These are phyloP conservation scores for Peniophora sp. DNA, from an alignment of 1,284 basidiomycete genomes.

Conservation along the genomic window DNA sequence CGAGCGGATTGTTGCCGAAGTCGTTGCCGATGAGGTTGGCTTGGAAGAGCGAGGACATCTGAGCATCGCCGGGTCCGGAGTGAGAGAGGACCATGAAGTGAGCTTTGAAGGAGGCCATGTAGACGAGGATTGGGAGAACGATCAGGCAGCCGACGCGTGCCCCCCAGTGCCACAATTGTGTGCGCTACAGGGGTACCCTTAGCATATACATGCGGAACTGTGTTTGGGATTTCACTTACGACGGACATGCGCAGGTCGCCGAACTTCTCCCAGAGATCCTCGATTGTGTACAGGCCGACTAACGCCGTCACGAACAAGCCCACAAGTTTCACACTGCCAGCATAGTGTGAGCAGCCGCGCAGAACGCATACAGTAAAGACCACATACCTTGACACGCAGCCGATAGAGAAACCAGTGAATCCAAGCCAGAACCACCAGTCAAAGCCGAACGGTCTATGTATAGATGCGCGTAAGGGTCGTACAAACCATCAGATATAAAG, in stretches of 20 bases:
- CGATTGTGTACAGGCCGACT: slow-evolving; percentile 93
- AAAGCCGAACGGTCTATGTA: slow-evolving; percentile 80
- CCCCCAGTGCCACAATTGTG: slow-evolving; percentile 88
- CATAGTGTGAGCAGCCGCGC: neutral
- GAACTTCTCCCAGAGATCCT: slow-evolving; percentile 98
- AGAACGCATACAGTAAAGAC: neutral
- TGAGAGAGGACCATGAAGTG: slow-evolving; percentile 94
- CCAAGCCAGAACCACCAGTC: slow-evolving; percentile 97
- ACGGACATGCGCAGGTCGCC: slow-evolving; percentile 90
- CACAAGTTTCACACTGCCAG: slow-evolving; percentile 85
- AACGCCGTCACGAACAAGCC: slow-evolving; percentile 93
- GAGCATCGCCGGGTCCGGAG: slow-evolving; percentile 92
- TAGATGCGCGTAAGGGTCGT: slow-evolving; percentile 4
- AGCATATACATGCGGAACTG: slow-evolving; percentile 6
- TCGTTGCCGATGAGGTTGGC: slow-evolving; percentile 95
- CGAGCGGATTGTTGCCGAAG: slow-evolving; percentile 86
- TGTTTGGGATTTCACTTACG: slow-evolving; percentile 38
- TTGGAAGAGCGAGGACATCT: slow-evolving; percentile 98
- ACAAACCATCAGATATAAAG: slow-evolving; percentile 1
- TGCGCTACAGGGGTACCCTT: slow-evolving; percentile 37
- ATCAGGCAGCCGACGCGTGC: slow-evolving; percentile 86
- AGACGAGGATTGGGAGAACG: slow-evolving; percentile 83
- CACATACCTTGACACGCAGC: slow-evolving; percentile 81
- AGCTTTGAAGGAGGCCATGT: slow-evolving; percentile 91
- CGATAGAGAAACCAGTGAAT: slow-evolving; percentile 89